Evolutionary conservation across 2,329 filamentous ascomycete species (phyloP), one percentile per base, ranked within the genome.

Genomic region (Clarireedia sp.): DNA sequence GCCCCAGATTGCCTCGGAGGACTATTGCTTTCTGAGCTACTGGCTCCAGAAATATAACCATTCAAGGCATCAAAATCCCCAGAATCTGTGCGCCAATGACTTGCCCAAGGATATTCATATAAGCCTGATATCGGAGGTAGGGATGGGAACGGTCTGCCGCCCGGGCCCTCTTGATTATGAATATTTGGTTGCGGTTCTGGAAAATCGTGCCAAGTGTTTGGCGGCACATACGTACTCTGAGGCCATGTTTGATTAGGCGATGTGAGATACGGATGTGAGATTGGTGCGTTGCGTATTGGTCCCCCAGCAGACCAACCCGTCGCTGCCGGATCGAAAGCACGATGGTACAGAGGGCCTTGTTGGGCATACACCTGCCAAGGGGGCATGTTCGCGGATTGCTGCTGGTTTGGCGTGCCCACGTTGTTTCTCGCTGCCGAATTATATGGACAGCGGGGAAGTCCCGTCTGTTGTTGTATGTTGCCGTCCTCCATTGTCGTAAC

Each of bases 361-460:
- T 10, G 29, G 29, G 29, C 29, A 33, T 36, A 46, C 14, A n/a
- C 10, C 8, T 23, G 5, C 43, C 51, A 26, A 48, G 43, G 23
- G n/a, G 19, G n/a, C 21, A 44, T 44, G 2, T 43, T 19, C 19
- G 17, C 5, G 29, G 46, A 23, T 14, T 37, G 19, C n/a, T 40
- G 45, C 19, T 26, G 16, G 19, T 23, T 26, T 21, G 24, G 17
- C 24, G 24, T 7, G 17, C 49, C 37, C 45, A 33, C 41, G 26
- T 40, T 24, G 41, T n/a, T n/a, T 21, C 21, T 46, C 17, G 46
- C 21, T 26, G 33, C 33, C 26, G 33, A 33, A 21, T 23, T 23
- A 43, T 36, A 12, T n/a, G 52, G 52, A 41, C 52, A 54, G 17
- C 45, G 52, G 44, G 52, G 36, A 40, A 19, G 12, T 16, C 21